Evolutionary conservation across 2,329 filamentous ascomycete species (phyloP), one percentile per base, ranked within the genome.

Genomic region (Thermoascus crustaceus): DNA sequence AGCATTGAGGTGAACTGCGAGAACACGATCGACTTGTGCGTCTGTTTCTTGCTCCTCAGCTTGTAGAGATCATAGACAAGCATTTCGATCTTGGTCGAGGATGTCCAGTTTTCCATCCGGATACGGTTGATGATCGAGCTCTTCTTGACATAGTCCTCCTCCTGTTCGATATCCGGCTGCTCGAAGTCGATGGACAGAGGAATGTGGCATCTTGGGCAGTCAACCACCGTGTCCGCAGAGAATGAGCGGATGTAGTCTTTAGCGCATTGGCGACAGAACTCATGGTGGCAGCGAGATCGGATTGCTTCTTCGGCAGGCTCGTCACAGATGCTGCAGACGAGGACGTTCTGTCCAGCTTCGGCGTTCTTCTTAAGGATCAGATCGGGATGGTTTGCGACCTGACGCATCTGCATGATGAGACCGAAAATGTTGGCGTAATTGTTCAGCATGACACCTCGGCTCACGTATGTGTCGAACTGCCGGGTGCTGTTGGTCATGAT

Each of bases 391-490:
- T 98, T 91, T 5, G 91, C 87, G 17, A 95, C 85, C 65, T 98
- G 91, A 37, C 91, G 82, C 89, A 98, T 96, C 61, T 94, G 88
- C 86, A 96, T 96, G 54, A 98, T 95, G 37, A 98, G 73, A 54
- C 88, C 89, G 52, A 98, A 98, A 46, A 98, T 96, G 58, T 98
- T 98, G 66, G 91, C 91, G 49, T 96, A 96, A 57, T 95, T 94
- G 69, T 96, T 87, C 42, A 98, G 74, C 61, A 98, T 78, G 13
- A 96, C 89, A 66, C 87, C 88, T 44, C 87, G 85, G 11, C 86
- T 82, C 23, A 96, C 91, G 47, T 96, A 98, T 0, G 88, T 96
- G 54, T 96, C 85, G 47, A 96, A 98, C 50, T 87, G 80, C 42
- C 91, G 82, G 39, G 81, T 76, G 5, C 85, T 82, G 54, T 85